Evolutionary conservation across 495 filamentous ascomycete species (phyloP).

Genomic region (Aspergillus heteromorphus): DNA sequence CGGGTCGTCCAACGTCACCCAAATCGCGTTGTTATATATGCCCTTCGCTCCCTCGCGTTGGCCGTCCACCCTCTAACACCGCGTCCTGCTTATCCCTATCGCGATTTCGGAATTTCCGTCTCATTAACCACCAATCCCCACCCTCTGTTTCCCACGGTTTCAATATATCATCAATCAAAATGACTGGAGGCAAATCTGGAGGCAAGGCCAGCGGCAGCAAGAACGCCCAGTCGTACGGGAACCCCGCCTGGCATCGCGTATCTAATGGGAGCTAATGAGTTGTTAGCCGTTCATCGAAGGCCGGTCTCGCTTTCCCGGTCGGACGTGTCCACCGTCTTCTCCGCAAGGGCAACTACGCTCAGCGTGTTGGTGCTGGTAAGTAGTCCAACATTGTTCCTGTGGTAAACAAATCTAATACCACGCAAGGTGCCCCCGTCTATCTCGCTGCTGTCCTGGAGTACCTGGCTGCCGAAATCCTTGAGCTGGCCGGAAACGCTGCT

Average conservation of each 20-base stretch:
- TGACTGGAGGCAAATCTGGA: constrained; percentile 98
- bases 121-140: constrained; percentile 3
- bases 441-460: constrained; percentile 98
- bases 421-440: constrained; percentile 85
- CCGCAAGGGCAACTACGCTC: constrained; percentile 99
- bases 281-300: constrained; percentile 87
- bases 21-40: constrained; percentile 45
- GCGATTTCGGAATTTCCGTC: constrained; percentile 16
- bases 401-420: constrained; percentile 24
- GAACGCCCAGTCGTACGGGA: constrained; percentile 90
- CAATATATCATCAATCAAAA: constrained; percentile 57
- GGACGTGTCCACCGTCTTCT: constrained; percentile 99
- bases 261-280: constrained; percentile 32
- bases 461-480: constrained; percentile 96
- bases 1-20: constrained; percentile 39
- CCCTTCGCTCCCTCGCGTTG: constrained; percentile 30
- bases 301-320: constrained; percentile 97
- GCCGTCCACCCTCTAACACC: constrained; percentile 25
- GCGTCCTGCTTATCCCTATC: constrained; percentile 16
- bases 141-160: constrained; percentile 1
- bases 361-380: constrained; percentile 95
- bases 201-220: constrained; percentile 97
- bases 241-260: constrained; percentile 14
- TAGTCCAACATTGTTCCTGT: constrained; percentile 3
- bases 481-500: constrained; percentile 96